Evolutionary conservation across 2,329 filamentous ascomycete genomes (phyloP), one percentile per base, ranked within the genome.

Genomic region (Fusarium sp.): DNA sequence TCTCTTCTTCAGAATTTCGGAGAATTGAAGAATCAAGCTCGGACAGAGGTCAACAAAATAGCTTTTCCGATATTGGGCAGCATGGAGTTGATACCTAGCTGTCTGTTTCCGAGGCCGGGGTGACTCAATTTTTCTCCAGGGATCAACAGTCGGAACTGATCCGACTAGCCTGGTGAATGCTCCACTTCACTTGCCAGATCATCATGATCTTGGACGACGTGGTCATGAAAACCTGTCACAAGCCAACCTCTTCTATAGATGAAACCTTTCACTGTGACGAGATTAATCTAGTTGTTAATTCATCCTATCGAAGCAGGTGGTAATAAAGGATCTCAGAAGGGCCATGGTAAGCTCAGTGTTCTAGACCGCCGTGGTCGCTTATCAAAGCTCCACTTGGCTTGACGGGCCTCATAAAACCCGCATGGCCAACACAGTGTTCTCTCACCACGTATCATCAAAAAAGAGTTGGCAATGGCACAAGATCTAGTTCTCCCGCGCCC

Each of bases 401-500:
- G 21, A 18, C 3, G 25, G 29, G 29, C 37, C 31, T 49, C 23
- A 44, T 44, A 60, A 60, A 60, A 37, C 19, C 58, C 58, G 49
- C 58, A 57, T 23, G 5, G 10, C 29, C 35, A 31, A n/a, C 29
- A n/a, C 7, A 27, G 4, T 18, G 23, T 2, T 33, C 41, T 60
- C 6, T 14, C 2, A 35, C 18, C 18, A 33, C 10, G 16, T 41
- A 66, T 15, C 2, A 31, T 7, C 15, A 18, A 9, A 41, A 23
- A 7, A 15, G 54, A 54, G 49, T 41, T 51, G n/a, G 15, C 1
- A 9, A 18, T 15, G 15, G 2, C 37, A 25, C 4, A 38, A 10
- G 41, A 61, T 6, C 19, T 73, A 6, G 41, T 56, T 25, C 27
- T 73, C 0, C 70, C 70, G 14, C 70, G 70, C 1, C 66, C 70